Evolutionary conservation across 2,329 filamentous ascomycete species (phyloP), one percentile per base, ranked within the genome.

Genomic region (Hypoxylon sp.): DNA sequence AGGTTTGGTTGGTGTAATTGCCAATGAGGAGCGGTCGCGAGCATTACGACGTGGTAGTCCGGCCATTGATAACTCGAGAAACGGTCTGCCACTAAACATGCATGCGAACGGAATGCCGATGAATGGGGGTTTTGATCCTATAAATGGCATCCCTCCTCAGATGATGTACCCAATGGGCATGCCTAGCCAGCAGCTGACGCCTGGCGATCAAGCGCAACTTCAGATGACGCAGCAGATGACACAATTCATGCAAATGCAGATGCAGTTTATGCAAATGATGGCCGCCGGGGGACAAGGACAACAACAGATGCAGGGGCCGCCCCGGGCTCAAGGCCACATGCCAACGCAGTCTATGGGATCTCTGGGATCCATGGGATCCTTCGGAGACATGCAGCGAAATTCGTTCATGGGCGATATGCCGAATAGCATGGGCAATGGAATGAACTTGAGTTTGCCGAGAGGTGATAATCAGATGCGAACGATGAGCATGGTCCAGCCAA

Each of bases 191-290:
- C 80, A 82, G 78, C 77, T 90, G 48, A 87, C 86, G 15, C 83
- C 89, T 2, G 87, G 87, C 21, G 91, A 93, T 68, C 91, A 92
- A 77, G 90, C 90, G 29, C 92, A 95, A 74, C 86, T 94, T 46
- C 90, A 94, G 72, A 91, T 96, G 86, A 91, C 88, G 6, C 91
- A 93, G 75, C 92, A 94, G 76, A 94, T 95, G 92, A 87, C 88
- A 62, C 91, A 93, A 75, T 94, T 95, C 81, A 94, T 95, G 92
- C 91, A 94, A 77, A 93, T 96, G 91, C 93, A 97, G 78, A 94
- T 97, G 91, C 92, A 97, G 77, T 94, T 94, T 81, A 95, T 97
- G 91, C 92, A 94, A 75, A 91, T 93, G 88, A 92, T 93, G 86
- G 84, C 85, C 0, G 73, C 77, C 11, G 81, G 80, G 54, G 82